phyloP scores from a whole-genome alignment of 1,284 basidiomycete genomes.

The Apiotrichum gracile region DNA sequence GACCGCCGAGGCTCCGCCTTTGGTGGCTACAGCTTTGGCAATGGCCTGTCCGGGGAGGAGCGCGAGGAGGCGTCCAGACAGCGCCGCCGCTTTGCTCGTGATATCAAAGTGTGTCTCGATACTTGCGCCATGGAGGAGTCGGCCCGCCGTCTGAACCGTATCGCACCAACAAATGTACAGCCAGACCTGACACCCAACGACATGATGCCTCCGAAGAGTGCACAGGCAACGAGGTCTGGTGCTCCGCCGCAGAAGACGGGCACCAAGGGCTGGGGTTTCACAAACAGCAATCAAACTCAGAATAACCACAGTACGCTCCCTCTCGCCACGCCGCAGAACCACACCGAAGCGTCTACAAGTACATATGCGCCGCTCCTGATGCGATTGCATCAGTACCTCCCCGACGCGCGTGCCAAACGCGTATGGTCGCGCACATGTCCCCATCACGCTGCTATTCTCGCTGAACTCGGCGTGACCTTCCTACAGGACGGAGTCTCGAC shows the following conservation, averaged over 20 bases:
- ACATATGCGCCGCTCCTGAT: constrained; percentile 33
- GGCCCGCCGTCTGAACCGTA: constrained; percentile 20
- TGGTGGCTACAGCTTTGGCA: constrained; percentile 14
- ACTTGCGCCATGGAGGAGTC: constrained; percentile 36
- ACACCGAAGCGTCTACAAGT: not conserved
- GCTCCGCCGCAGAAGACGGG: not conserved
- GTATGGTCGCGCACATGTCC: constrained; percentile 41
- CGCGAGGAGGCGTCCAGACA: constrained; percentile 37
- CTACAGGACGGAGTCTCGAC: constrained; percentile 26
- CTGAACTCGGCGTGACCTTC: constrained; percentile 38
- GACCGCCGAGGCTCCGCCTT: constrained; percentile 24
- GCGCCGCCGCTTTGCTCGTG: constrained; percentile 35
- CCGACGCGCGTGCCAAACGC: constrained; percentile 34
- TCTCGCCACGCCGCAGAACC: not conserved
- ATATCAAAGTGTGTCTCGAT: constrained; percentile 37
- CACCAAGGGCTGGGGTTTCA: constrained; percentile 1
- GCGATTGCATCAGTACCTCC: constrained; percentile 35
- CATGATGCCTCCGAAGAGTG: not conserved
- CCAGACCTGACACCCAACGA: not conserved
- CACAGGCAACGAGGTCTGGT: not conserved
- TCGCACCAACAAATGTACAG: constrained; percentile 1
- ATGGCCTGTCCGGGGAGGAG: constrained; percentile 26
- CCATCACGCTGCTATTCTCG: constrained; percentile 38
- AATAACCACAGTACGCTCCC: constrained; percentile 2
- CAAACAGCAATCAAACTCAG: not conserved